Percentiles rank a stretch among this genome's conserved stretches.
Conservation (phyloP, 257 asterid species). For the Nemophila menziesii region DNA sequence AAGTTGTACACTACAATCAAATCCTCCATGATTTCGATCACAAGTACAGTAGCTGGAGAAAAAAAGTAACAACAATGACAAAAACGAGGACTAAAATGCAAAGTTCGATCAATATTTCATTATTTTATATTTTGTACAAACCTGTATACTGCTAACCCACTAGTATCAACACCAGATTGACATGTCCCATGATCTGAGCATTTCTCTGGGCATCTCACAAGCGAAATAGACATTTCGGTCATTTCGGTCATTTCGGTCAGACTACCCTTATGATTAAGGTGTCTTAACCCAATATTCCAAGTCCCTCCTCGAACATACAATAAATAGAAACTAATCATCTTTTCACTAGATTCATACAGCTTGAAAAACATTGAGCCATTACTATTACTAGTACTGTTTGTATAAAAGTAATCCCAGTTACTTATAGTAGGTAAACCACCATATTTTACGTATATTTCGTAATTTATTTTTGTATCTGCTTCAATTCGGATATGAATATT, state of each 20-base stretch:
- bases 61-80: constrained; percentile 9
- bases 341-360: constrained; percentile 53
- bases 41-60: constrained; percentile 67
- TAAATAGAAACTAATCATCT: constrained; percentile 52
- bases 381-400: constrained; percentile 65
- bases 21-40: constrained; percentile 87
- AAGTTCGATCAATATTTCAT: background rate
- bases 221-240: constrained; percentile 51
- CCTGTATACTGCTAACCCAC: constrained; percentile 82
- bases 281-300: constrained; percentile 82
- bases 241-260: constrained; percentile 20
- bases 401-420: constrained; percentile 71
- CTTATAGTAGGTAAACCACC: constrained; percentile 78
- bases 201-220: constrained; percentile 78
- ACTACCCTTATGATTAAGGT: constrained; percentile 20
- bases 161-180: constrained; percentile 45
- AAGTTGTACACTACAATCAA: constrained; percentile 78
- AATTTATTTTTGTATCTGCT: constrained; percentile 38
- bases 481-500: constrained; percentile 52
- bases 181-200: constrained; percentile 84
- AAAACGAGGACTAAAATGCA: background rate
- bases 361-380: constrained; percentile 83
- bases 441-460: constrained; percentile 63
- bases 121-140: constrained; percentile 9
- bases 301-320: constrained; percentile 66